Evolutionary conservation across 2,329 filamentous ascomycete species (phyloP), one percentile per base, ranked within the genome.

Genomic region (Bertia moriformis): DNA sequence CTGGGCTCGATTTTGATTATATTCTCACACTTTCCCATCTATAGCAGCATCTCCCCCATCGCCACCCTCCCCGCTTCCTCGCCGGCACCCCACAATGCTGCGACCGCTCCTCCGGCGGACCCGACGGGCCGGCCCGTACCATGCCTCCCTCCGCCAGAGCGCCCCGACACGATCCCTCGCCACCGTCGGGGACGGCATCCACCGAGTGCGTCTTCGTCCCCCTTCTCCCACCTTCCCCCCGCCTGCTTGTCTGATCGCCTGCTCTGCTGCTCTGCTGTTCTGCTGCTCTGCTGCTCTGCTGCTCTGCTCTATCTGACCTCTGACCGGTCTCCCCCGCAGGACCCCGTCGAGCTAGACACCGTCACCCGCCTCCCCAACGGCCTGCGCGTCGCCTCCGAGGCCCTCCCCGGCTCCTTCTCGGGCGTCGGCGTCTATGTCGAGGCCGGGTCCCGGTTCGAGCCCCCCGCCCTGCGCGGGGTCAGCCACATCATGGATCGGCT

Each of bases 351-450:
- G 46, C 74, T 94, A 50, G 86, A 95, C 58, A 69, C 81, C 47
- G 79, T 96, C 51, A 93, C 88, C 4, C 88, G 80, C 1, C 74
- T 98, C 14, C 67, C 86, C 38, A 98, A 98, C 70, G 91, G 91
- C 53, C 66, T 98, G 47, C 84, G 89, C 42, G 86, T 98, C 42
- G 91, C 91, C 18, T 94, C 89, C 36, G 91, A 98, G 58, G 87
- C 88, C 41, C 71, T 96, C 10, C 88, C 89, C 1, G 91, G 91
- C 33, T 88, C 88, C 49, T 98, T 98, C 59, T 84, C 88, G 3
- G 91, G 87, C 38, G 83, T 98, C 14, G 91, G 91, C 35, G 86
- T 96, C 45, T 98, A 95, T 62, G 76, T 98, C 53, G 88, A 96
- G 57, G 87, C 86, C 19, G 91, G 91, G 14, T 96, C 91, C 40